Evolutionary conservation across 306 rosid genomes (phyloP), one percentile per base, ranked within the genome.

Genomic region (Prinsepia uniflora): DNA sequence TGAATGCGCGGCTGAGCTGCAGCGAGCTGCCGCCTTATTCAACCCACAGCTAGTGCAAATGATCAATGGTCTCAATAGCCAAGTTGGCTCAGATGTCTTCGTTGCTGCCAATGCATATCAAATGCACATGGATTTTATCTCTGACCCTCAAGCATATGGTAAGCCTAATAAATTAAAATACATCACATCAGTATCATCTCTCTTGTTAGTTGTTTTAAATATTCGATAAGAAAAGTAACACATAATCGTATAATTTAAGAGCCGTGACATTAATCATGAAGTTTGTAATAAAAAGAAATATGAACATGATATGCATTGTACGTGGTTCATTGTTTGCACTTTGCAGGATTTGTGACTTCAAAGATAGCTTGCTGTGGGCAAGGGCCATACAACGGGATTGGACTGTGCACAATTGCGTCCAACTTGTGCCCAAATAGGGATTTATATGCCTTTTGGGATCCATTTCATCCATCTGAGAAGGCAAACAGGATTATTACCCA

Each of bases 401-500:
- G 98, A 8, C 84, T 89, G 0, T 92, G 98, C 79, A 92, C 96
- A 0, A 45, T 81, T 0, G 42, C 40, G 5, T 92, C 97, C 41
- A 92, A 84, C 80, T 53, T 92, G 68, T 92, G 97, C 48, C 88
- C 90, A 9, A 81, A 92, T 71, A 12, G 97, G 80, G 87, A 89
- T 8, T 2, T 78, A 10, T 89, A 84, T 11, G 97, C 84, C 7
- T 92, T 89, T 71, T 92, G 97, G 97, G 97, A 92, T 78, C 46
- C 88, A 54, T 92, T 87, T 52, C 97, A 92, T 76, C 96, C 97
- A 6, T 81, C 96, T 0, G 96, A 92, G 78, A 89, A 55, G 57
- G 97, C 97, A 0, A 81, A 72, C 71, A 19, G 83, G 60, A 59
- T 89, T 14, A 83, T 92, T 44, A 96, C 80, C 49, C 83, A 81